These are phyloP conservation scores for Closterium sp. DNA, from an alignment of 139 green algal species.

Conservation along the genomic window DNA sequence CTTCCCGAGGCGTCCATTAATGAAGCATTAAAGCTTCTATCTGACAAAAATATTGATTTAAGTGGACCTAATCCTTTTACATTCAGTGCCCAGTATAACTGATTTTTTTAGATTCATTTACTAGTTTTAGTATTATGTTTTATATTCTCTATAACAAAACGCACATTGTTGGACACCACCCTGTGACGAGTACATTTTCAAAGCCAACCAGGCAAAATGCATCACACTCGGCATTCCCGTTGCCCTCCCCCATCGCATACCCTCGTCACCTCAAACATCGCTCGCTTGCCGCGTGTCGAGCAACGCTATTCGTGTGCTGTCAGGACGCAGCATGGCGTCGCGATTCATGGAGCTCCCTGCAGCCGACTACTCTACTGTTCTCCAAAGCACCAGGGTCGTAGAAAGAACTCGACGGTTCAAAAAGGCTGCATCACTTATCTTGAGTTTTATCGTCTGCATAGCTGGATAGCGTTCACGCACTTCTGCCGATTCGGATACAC, in stretches of 20 bases:
- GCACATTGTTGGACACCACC: neutral
- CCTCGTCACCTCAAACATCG: too few species aligned
- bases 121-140: too few species aligned
- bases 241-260: neutral
- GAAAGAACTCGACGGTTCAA: neutral
- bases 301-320: neutral
- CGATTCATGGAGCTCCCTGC: neutral
- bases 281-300: neutral
- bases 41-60: neutral
- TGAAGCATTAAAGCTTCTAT: neutral
- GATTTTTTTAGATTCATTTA: too few species aligned
- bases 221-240: neutral
- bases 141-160: too few species aligned
- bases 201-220: neutral
- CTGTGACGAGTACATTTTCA: neutral
- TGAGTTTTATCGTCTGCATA: neutral
- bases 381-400: too few species aligned
- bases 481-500: too few species aligned
- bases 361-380: too few species aligned
- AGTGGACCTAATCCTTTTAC: neutral
- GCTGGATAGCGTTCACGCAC: neutral
- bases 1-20: neutral
- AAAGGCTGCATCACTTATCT: neutral
- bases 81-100: neutral
- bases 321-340: neutral